Conservation (phyloP, 2,329 filamentous ascomycete genomes). For the Alternaria hordeiaustralica region DNA sequence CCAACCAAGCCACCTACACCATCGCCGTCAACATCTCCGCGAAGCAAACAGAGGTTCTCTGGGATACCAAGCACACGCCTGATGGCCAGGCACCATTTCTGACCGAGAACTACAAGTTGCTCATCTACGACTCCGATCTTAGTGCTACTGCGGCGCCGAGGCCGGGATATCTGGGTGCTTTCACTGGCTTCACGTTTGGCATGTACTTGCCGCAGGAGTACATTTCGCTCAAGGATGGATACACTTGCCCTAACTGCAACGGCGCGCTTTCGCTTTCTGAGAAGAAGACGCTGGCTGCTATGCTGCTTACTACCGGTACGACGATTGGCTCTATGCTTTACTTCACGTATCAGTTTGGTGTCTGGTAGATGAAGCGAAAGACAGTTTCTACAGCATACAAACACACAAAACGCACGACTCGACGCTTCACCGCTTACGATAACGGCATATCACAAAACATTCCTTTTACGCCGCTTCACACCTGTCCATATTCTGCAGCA, state of each 20-base stretch:
- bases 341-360: conserved; percentile 55
- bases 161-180: conserved; percentile 63
- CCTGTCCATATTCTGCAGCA: conserved; percentile 31
- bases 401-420: conserved; percentile 2
- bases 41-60: conserved; percentile 59
- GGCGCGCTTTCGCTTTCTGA: conserved; percentile 60
- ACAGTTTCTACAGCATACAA: too few species aligned
- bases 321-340: conserved; percentile 65
- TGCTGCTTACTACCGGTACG: conserved; percentile 62
- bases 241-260: conserved; percentile 63
- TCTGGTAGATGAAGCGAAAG: conserved; percentile 43
- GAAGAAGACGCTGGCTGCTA: conserved; percentile 61
- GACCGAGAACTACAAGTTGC: conserved; percentile 67
- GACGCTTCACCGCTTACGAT: conserved; percentile 15
- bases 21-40: conserved; percentile 66
- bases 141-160: conserved; percentile 58
- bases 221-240: conserved; percentile 55
- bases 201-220: conserved; percentile 66
- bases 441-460: conserved; percentile 21
- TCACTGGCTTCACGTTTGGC: conserved; percentile 63
- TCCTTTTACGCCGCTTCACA: conserved; percentile 23
- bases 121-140: conserved; percentile 65
- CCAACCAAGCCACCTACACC: conserved; percentile 67
- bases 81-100: conserved; percentile 55
- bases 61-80: conserved; percentile 61